These are phyloP conservation scores for Metarhizium guizhouense DNA, from an alignment of 2,329 filamentous ascomycete species.

Conservation along the genomic window DNA sequence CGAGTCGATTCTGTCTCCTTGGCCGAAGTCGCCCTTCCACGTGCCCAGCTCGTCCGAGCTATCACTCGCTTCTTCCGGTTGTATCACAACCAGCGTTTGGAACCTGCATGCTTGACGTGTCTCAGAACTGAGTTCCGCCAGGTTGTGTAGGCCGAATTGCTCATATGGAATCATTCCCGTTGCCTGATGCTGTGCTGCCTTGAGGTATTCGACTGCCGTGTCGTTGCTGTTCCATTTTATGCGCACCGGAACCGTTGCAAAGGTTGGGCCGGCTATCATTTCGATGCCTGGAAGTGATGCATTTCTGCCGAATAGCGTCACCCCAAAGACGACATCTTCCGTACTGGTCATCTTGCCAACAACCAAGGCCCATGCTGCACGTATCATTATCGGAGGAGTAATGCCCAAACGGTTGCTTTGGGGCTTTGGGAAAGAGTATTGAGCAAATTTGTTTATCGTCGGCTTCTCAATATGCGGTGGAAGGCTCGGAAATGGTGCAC, in stretches of 20 bases:
- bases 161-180: not conserved
- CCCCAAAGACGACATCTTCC: constrained; percentile 1
- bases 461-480: constrained; percentile 32
- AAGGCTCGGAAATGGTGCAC: constrained; percentile 32
- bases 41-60: not conserved
- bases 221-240: not conserved
- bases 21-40: not conserved
- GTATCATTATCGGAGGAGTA: constrained; percentile 1
- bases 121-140: not conserved
- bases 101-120: not conserved
- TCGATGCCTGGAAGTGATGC: not conserved
- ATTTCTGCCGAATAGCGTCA: not conserved
- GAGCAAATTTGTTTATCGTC: constrained; percentile 35
- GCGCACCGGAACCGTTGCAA: not conserved
- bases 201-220: not conserved
- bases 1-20: not conserved
- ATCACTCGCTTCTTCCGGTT: not conserved
- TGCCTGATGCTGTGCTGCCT: not conserved
- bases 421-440: constrained; percentile 11
- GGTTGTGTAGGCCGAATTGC: not conserved
- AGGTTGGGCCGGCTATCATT: not conserved
- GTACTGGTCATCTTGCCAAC: not conserved
- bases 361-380: not conserved
- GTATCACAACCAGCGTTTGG: not conserved
- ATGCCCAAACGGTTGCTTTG: constrained; percentile 17